Base-by-base conservation (phyloP, 2,329 filamentous ascomycete species). In the Ascocoryne sarcoides region DNA sequence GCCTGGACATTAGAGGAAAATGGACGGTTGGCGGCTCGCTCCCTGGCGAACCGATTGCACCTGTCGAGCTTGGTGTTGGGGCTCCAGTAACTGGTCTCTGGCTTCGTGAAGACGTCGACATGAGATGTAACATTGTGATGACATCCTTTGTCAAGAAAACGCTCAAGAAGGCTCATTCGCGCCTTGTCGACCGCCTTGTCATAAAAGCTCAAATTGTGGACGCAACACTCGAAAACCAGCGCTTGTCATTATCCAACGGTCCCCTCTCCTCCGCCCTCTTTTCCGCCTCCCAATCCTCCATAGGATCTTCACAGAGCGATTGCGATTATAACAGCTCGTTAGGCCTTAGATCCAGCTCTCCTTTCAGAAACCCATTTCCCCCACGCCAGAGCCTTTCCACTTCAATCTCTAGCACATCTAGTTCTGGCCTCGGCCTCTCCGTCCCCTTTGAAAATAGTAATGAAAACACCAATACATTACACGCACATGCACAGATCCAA, bases 41-140 rank as follows among this genome's bases (percentile, higher is more conserved):
- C 31, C 79, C 81, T 0, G 83, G 81, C 14, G 85, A 93, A 60
- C 73, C 76, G 1, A 66, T 69, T 20, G 72, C 81, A 53, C 69
- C 76, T 0, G 62, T 73, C 9, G 84, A 90, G 63, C 62, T 84
- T 16, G 82, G 80, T 4, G 62, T 84, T 4, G 72, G 72, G 10
- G 75, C 71, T 0, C 85, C 86, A 0, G 62, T 70, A 16, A 66
- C 75, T 30, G 87, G 86, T 0, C 65, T 94, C 10, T 93, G 88
- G 57, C 66, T 94, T 31, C 72, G 83, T n/a, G 87, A 94, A 66
- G 87, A 94, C 50, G 80, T 92, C 36, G 81, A 87, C 47, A 79
- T 94, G 69, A 74, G 74, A 42, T 93, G 86, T 65, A 90, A 88
- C 54, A 66, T 87, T 43, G 66, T 92, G 47, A 74, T 92, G 66